Evolutionary conservation across 73 alveolate genomes (phyloP).

Genomic region (Symbiodinium pilosum): DNA sequence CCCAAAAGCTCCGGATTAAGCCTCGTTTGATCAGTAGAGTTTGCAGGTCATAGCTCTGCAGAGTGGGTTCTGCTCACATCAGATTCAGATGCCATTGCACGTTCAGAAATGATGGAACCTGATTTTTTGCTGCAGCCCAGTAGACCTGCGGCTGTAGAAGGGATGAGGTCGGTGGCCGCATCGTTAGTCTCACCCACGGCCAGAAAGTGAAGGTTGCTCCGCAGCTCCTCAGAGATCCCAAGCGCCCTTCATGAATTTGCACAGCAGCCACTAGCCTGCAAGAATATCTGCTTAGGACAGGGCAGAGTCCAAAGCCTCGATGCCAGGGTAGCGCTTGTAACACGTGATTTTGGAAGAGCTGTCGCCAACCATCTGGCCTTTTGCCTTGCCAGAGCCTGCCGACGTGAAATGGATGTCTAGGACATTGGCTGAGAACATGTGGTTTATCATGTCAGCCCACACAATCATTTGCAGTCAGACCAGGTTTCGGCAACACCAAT

Average conservation of each 20-base stretch:
- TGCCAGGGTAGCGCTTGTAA: constrained; percentile 6
- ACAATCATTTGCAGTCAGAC: not conserved
- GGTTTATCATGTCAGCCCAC: not conserved
- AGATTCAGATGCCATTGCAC: not conserved
- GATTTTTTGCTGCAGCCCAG: not conserved
- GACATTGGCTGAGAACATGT: not conserved
- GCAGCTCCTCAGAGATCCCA: not conserved
- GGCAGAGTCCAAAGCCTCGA: not conserved
- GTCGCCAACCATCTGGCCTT: not conserved
- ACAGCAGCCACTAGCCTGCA: not conserved
- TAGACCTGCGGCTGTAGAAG: not conserved
- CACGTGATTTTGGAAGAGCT: not conserved
- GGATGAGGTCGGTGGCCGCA: not conserved
- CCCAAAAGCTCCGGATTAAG: not conserved
- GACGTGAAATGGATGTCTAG: not conserved
- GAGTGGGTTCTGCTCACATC: no score
- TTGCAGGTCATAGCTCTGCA: no score
- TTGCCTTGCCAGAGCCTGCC: not conserved
- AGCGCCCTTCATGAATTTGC: not conserved
- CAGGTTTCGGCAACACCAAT: not conserved
- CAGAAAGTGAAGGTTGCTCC: not conserved
- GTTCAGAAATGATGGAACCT: not conserved
- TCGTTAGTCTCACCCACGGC: not conserved
- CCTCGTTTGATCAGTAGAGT: not conserved
- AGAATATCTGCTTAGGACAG: not conserved